Evolutionary conservation across 768 basidiomycete species (phyloP).

Genomic region (Trametes villosa): DNA sequence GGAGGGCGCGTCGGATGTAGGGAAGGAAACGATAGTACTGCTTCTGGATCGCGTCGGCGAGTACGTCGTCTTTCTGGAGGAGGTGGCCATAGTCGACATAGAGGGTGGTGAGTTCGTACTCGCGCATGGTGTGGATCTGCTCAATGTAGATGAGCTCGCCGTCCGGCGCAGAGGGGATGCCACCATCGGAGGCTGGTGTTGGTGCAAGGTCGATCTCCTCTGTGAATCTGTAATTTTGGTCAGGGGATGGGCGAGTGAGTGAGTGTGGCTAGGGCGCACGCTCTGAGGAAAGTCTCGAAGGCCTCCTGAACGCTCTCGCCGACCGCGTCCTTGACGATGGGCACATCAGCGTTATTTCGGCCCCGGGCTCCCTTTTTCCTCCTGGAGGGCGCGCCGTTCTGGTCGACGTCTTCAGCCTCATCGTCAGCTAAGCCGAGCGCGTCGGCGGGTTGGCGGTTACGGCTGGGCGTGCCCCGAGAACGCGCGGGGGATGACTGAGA

Average conservation of each 20-base stretch:
- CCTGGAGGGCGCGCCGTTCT: constrained; percentile 35
- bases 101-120: constrained; percentile 92
- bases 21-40: constrained; percentile 98
- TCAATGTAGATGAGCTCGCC: constrained; percentile 84
- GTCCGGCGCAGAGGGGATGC: constrained; percentile 54
- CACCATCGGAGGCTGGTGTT: constrained; percentile 80
- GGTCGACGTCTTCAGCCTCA: constrained; percentile 45
- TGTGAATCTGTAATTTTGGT: constrained; percentile 71
- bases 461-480: constrained; percentile 30
- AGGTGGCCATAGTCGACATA: constrained; percentile 96
- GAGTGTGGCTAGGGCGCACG: constrained; percentile 51
- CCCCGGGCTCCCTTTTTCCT: constrained; percentile 50
- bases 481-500: constrained; percentile 42
- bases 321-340: constrained; percentile 90
- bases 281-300: constrained; percentile 90
- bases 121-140: constrained; percentile 94
- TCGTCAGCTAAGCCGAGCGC: constrained; percentile 44
- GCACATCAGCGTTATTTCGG: constrained; percentile 66
- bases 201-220: constrained; percentile 78
- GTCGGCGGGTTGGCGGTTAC: constrained; percentile 35
- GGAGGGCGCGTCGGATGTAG: constrained; percentile 88
- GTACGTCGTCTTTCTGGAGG: constrained; percentile 86
- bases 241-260: neutral
- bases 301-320: constrained; percentile 94
- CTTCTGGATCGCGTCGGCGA: constrained; percentile 90